Base-by-base conservation (phyloP, 1,284 basidiomycete genomes). In the Leccinum olivaceoglutinosum region DNA sequence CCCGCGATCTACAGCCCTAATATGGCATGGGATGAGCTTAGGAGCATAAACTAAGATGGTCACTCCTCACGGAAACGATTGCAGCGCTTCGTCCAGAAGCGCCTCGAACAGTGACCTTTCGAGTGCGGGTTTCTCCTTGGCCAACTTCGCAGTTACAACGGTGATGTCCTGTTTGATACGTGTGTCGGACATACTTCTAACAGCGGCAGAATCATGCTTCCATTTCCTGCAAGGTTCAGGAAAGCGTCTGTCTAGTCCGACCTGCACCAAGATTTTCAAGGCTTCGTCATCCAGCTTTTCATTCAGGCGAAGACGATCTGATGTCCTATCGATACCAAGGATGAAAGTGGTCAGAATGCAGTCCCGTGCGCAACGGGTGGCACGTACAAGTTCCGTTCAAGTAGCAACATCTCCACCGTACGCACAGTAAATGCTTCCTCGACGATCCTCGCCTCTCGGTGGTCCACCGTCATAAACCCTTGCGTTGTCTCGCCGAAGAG, bases 201-300 rank as follows among this genome's bases (percentile, higher is more conserved):
- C 32, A 2, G 64, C 60, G 1, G 0, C 60, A 10, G 62, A 67
- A 0, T 69, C 62, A 1, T 69, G 59, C 11, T 62, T 66, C 73
- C 75, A 79, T 0, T 61, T 44, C 11, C 58, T 53, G 59, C 74
- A 72, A 9, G 56, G 59, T 4, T 55, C 56, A 0, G 63, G 68
- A 34, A 71, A 78, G 5, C 73, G 71, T 32, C 65, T 66, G 9
- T 63, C 54, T 0, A 82, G 70, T 0, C 77, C 78, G 4, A 62
- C 38, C 1, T 70, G n/a, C 36, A 75, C 39, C 21, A 82, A 67
- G 1, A 74, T 68, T 1, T 49, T 62, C 0, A 81, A 58, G 0
- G 74, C 68, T 1, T 70, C 68, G 1, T 74, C 71, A 8, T 71
- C 66, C 16, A 81, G 46, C 8, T 60, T 59, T 36, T 73, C 66